Evolutionary conservation across 176 grass and related monocot species (phyloP), one percentile per base, ranked within the genome.

Genomic region (Cenchrus fungigraminus): DNA sequence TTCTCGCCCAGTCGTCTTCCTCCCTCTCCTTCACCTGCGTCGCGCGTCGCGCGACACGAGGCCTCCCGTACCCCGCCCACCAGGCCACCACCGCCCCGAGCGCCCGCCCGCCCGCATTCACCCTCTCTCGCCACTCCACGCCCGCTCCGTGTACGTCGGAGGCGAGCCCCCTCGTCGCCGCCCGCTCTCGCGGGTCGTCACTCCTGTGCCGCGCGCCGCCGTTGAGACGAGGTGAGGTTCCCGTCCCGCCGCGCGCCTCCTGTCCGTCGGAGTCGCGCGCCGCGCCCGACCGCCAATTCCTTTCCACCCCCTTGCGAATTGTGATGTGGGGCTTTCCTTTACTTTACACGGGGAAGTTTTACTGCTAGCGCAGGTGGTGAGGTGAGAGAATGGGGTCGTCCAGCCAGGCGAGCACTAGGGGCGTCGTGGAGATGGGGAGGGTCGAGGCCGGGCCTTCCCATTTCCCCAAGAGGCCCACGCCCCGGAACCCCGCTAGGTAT

Each of bases 401-500:
- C 14, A 90, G 87, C 71, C 94, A 97, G 79, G 91, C 91, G 43
- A 94, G 91, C 79, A 91, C 94, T 47, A 93, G 91, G 87, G 94
- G 94, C 76, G 79, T 76, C 51, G 81, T 88, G 49, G 93, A 95
- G 45, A 82, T 91, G 90, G 86, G 80, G 46, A 92, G 78, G 63
- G 29, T 85, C 61, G 91, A 94, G 63, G 79, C 89, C n/a, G 89
- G 89, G 20, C 84, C 89, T 82, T 84, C 91, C 69, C 87, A 61
- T 81, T 92, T 94, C 57, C 49, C 89, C 76, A 84, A 82, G 85
- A 70, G 76, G 79, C 78, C 85, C 1, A 79, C 82, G 53, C 74
- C 85, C 28, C 79, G 82, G 44, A 75, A 82, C 20, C 58, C 79
- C 10, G 25, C 55, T 14, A 71, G 86, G 86, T 88, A n/a, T 5